Conservation (phyloP, 352 stramenopile genomes). For the Pythium aristosporum region DNA sequence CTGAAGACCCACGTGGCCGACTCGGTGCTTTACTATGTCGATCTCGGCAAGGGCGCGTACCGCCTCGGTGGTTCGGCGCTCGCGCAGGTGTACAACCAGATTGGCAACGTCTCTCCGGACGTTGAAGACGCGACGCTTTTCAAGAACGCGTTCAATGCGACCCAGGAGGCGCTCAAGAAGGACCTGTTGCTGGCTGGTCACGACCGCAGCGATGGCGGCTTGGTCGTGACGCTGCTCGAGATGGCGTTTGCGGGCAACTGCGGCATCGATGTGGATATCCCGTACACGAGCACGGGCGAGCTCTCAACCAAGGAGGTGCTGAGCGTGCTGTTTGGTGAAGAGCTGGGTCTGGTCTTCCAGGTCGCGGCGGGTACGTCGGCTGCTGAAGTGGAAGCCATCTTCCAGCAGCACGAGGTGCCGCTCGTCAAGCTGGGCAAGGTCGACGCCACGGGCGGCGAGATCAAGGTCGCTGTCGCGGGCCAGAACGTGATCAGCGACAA, state of each 20-base stretch:
- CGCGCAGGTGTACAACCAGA: slow-evolving; percentile 91
- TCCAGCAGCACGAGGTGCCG: slow-evolving; percentile 78
- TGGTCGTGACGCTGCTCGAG: slow-evolving; percentile 95
- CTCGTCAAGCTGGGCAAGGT: slow-evolving; percentile 91
- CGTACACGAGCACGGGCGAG: slow-evolving; percentile 25
- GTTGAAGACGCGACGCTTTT: slow-evolving; percentile 93
- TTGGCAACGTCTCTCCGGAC: slow-evolving; percentile 88
- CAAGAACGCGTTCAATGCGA: slow-evolving; percentile 93
- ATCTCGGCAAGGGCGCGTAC: slow-evolving; percentile 90
- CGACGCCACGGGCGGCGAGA: slow-evolving; percentile 67
- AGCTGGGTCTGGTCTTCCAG: slow-evolving; percentile 97
- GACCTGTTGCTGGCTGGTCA: slow-evolving; percentile 94
- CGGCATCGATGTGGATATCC: slow-evolving; percentile 93
- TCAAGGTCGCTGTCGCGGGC: slow-evolving; percentile 91
- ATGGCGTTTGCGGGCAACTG: slow-evolving; percentile 99
- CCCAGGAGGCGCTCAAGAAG: slow-evolving; percentile 92
- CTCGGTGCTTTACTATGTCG: slow-evolving; percentile 93
- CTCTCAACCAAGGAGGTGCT: slow-evolving; percentile 63
- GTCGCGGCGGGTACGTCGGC: slow-evolving; percentile 66
- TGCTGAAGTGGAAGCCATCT: slow-evolving; percentile 84
- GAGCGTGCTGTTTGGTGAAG: slow-evolving; percentile 94
- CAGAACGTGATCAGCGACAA: slow-evolving; percentile 67
- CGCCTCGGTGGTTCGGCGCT: slow-evolving; percentile 96
- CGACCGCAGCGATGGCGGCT: slow-evolving; percentile 97
- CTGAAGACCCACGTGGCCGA: slow-evolving; percentile 89